phyloP scores from a whole-genome alignment of 2,329 filamentous ascomycete genomes.

The Raffaelea albimanens region DNA sequence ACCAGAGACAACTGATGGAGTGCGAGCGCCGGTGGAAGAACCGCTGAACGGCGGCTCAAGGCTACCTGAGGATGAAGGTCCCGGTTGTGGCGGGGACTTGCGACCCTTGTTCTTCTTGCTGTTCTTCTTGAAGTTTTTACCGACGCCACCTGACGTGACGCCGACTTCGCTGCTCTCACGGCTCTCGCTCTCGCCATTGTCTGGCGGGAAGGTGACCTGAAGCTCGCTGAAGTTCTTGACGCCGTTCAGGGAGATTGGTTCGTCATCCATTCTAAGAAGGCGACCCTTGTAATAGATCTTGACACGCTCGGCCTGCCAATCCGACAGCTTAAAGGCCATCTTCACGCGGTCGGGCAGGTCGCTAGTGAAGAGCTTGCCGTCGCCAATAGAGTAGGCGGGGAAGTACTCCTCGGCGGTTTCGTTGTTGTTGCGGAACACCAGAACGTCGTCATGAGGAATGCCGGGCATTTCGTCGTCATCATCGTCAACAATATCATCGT shows the following conservation, averaged over 20 bases:
- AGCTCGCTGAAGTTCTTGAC: slow-evolving; percentile 56
- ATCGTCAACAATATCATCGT: slow-evolving; percentile 16
- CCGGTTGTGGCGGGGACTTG: slow-evolving; percentile 32
- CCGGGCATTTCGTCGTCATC: no score
- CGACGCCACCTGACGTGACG: slow-evolving; percentile 17
- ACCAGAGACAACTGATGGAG: not conserved
- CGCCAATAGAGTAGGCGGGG: slow-evolving; percentile 64
- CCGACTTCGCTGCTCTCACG: slow-evolving; percentile 18
- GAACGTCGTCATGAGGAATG: slow-evolving; percentile 53
- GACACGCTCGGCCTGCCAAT: slow-evolving; percentile 40
- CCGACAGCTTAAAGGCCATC: slow-evolving; percentile 53
- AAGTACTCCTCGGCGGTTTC: slow-evolving; percentile 62
- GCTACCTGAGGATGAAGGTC: slow-evolving; percentile 22
- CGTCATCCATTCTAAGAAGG: slow-evolving; percentile 55
- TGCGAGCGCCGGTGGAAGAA: not conserved
- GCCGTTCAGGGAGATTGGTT: slow-evolving; percentile 47
- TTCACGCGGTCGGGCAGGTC: slow-evolving; percentile 61
- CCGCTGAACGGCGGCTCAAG: slow-evolving; percentile 20
- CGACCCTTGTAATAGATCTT: slow-evolving; percentile 67
- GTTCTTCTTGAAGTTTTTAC: slow-evolving; percentile 15
- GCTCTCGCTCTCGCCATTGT: slow-evolving; percentile 27
- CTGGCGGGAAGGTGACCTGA: slow-evolving; percentile 46
- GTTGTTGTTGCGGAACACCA: slow-evolving; percentile 60
- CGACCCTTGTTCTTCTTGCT: slow-evolving; percentile 29
- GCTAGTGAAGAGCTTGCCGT: slow-evolving; percentile 58